Evolutionary conservation across 371 early-diverging fungal genomes (phyloP), one percentile per base, ranked within the genome.

Genomic region (Parasitella parasitica): DNA sequence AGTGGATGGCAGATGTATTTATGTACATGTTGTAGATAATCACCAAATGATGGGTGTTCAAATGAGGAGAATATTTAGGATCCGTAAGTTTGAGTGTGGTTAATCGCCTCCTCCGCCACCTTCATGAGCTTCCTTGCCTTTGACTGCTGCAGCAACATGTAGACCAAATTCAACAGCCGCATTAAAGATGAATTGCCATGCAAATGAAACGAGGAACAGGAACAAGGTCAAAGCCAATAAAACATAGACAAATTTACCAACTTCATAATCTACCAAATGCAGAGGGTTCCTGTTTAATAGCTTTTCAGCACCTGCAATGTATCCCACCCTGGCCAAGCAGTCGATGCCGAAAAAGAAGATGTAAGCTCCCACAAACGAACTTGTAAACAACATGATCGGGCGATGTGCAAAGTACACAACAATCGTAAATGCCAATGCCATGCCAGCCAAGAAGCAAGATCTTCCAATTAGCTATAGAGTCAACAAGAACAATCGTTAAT

Each of bases 331-430:
- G 6, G 69, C 64, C 46, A 69, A 35, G 41, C 64, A 69, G 28
- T 78, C 79, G 9, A 78, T 50, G 11, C 70, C 79, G 13, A 75
- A 52, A 27, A 76, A 66, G 26, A 76, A 52, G 0, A 53, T 51
- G 48, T 69, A 75, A 2, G 70, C 70, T 2, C 79, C 79, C 0
- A 76, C 64, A 43, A 75, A 72, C 0, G 79, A 71, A 1, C 71
- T 75, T 0, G 70, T 34, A 34, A 71, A 69, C 27, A 69, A 50
- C 4, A 69, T 28, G 34, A 57, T 37, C 8, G 54, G 57, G 3
- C 61, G 43, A 30, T 39, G 32, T 3, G 57, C 39, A 49, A 64
- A 64, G 28, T 43, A 64, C 3, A 55, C 50, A 5, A 34, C 20
- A 28, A 54, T 46, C 12, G 61, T 64, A 16, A 20, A 28, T 3